Conservation (phyloP, 345 rosid species). For the Syzygium aromaticum region DNA sequence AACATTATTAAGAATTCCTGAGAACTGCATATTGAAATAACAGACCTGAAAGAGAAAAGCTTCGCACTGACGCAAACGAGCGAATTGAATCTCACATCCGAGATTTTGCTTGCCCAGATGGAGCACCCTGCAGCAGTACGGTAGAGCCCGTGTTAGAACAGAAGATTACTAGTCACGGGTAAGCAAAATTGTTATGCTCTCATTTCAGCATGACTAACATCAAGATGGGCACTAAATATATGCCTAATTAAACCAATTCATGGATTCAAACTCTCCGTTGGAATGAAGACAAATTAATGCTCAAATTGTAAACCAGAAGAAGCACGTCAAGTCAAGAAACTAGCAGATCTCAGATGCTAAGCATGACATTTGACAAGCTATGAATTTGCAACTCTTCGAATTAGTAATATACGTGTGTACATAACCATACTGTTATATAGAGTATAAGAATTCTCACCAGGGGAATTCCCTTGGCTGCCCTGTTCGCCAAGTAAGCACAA, state of each 20-base stretch:
- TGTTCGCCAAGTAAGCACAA: constrained; percentile 71
- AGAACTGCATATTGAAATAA: not conserved
- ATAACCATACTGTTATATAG: not conserved
- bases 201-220: not conserved
- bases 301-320: not conserved
- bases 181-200: not conserved
- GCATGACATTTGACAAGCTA: not conserved
- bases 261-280: not conserved
- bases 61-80: not conserved
- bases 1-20: not conserved
- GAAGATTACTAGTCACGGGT: not conserved
- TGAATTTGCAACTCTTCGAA: not conserved
- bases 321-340: not conserved
- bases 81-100: constrained; percentile 10
- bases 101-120: constrained; percentile 11
- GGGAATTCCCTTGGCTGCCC: constrained; percentile 66
- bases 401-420: not conserved
- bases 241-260: not conserved
- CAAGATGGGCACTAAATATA: not conserved
- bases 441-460: constrained; percentile 31
- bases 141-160: not conserved
- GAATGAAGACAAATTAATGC: not conserved
- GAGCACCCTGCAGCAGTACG: constrained; percentile 16
- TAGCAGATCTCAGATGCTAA: not conserved
- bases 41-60: not conserved